Evolutionary conservation across 345 rosid species (phyloP).

Genomic region (Pelargonium nanum): DNA sequence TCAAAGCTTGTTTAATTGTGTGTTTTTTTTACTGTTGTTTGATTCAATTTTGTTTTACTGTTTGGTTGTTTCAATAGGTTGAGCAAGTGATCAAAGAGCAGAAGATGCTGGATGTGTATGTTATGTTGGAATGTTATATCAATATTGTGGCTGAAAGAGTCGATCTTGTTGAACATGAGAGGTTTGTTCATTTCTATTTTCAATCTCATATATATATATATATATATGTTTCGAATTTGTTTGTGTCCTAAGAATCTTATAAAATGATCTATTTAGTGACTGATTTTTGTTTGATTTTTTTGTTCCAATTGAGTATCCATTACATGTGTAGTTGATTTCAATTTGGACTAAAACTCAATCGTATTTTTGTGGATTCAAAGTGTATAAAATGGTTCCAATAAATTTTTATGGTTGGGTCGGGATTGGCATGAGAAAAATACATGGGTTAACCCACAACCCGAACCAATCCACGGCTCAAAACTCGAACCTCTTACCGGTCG

Average conservation of each 20-base stretch:
- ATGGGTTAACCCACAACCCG: no score
- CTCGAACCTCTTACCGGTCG: no score
- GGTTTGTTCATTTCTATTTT: conserved; percentile 12
- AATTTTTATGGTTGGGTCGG: no score
- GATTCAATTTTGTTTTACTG: not conserved
- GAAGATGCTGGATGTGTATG: conserved; percentile 52
- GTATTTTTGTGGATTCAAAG: no score
- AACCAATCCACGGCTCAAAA: no score
- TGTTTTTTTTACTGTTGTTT: not conserved
- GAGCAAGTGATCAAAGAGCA: conserved; percentile 65
- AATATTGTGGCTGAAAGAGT: conserved; percentile 53
- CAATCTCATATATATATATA: not conserved
- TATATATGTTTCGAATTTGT: not conserved
- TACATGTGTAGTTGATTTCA: not conserved
- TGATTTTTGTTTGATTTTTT: not conserved
- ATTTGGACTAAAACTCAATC: not conserved
- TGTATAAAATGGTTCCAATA: no score
- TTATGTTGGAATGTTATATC: conserved; percentile 53
- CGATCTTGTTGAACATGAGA: conserved; percentile 50
- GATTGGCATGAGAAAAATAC: no score
- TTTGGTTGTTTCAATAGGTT: conserved; percentile 26
- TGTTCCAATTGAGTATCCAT: not conserved
- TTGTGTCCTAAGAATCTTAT: not conserved
- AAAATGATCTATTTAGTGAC: not conserved
- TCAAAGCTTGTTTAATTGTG: no score